phyloP scores from a whole-genome alignment of 192 early-diverging fungal species.

The Rhizoclosmatium globosum region DNA sequence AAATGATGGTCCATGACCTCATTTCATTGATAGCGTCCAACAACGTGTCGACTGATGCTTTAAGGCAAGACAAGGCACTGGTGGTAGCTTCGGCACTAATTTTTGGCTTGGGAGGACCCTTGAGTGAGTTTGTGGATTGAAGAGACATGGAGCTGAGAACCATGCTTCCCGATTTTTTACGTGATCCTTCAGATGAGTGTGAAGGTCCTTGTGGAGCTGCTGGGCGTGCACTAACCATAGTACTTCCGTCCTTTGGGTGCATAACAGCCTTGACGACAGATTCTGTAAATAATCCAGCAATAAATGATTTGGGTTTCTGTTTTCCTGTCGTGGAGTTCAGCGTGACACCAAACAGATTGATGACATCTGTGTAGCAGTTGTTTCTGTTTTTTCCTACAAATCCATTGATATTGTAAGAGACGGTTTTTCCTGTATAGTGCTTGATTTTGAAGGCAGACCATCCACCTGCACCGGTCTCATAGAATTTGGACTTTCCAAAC shows the following conservation, averaged over 20 bases:
- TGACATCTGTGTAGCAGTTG: constrained; percentile 82
- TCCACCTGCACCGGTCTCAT: constrained; percentile 45
- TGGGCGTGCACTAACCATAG: constrained; percentile 80
- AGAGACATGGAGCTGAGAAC: constrained; percentile 15
- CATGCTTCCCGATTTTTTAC: constrained; percentile 29
- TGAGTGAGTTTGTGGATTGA: constrained; percentile 12
- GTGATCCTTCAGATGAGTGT: not conserved
- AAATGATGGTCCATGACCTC: constrained; percentile 39
- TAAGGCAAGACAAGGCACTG: constrained; percentile 8
- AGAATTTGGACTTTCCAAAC: constrained; percentile 18
- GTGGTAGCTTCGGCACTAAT: not conserved
- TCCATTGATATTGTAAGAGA: constrained; percentile 67
- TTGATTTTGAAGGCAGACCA: constrained; percentile 76
- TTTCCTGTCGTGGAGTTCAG: constrained; percentile 56
- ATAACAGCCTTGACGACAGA: constrained; percentile 76
- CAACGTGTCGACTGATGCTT: constrained; percentile 36
- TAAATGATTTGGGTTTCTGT: constrained; percentile 75
- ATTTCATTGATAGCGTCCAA: constrained; percentile 32
- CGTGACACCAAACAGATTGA: constrained; percentile 80
- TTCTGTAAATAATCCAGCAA: constrained; percentile 79
- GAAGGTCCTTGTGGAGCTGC: constrained; percentile 75
- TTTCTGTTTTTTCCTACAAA: constrained; percentile 85
- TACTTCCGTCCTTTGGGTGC: constrained; percentile 81
- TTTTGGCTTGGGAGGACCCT: constrained; percentile 12
- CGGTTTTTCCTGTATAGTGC: constrained; percentile 80